Evolutionary conservation across 2,329 filamentous ascomycete species (phyloP).

Genomic region (Fusarium sp.): DNA sequence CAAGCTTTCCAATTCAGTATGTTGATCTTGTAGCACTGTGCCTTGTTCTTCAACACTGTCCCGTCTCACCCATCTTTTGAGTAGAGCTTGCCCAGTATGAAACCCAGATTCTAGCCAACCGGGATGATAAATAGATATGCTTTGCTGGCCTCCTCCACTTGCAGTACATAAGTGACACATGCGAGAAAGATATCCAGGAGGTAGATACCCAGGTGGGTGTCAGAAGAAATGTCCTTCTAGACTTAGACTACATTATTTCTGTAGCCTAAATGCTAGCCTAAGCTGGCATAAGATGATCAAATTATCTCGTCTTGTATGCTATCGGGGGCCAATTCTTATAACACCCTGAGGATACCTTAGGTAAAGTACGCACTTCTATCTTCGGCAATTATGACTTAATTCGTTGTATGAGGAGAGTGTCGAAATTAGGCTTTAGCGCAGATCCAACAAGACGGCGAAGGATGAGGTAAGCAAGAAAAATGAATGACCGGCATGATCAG

Average conservation of each 20-base stretch:
- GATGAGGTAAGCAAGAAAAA: neutral
- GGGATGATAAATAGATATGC: neutral
- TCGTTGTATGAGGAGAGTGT: slow-evolving; percentile 1
- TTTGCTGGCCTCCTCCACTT: neutral
- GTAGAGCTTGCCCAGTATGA: neutral
- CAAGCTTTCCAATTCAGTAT: neutral
- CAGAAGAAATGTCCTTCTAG: too few species aligned
- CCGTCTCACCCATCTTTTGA: neutral
- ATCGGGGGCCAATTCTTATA: too few species aligned
- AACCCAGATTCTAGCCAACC: neutral
- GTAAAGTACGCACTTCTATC: neutral
- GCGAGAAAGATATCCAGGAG: neutral
- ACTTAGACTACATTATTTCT: too few species aligned
- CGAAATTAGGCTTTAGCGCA: neutral
- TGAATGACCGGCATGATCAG: neutral
- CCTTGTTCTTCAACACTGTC: neutral
- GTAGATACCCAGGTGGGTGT: too few species aligned
- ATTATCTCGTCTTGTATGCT: too few species aligned
- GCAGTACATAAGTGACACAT: neutral
- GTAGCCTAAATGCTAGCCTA: too few species aligned
- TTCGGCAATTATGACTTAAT: slow-evolving; percentile 9
- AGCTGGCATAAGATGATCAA: too few species aligned
- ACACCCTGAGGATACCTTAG: too few species aligned
- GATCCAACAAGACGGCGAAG: neutral
- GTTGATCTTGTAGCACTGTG: neutral